A percentile compares a stretch with the other conserved stretches of the same genome.
Conservation (phyloP, 768 basidiomycete genomes). For the Chalciporus pseudorubinellus region DNA sequence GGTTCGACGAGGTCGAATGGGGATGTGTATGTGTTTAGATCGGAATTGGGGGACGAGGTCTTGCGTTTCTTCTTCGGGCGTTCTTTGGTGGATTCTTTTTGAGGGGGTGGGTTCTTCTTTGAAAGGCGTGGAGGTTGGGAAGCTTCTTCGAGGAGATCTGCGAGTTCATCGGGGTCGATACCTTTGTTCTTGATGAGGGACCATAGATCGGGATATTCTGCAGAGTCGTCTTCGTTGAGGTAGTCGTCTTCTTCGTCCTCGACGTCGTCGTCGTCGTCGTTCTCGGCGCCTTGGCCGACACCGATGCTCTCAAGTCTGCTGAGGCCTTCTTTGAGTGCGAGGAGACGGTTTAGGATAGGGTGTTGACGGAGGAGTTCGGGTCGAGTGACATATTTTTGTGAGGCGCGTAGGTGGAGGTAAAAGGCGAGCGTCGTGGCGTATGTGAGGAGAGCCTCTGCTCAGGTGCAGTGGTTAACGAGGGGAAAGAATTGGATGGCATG, state of each 20-base stretch:
- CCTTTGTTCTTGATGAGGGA: conserved; percentile 35
- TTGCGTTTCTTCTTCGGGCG: conserved; percentile 67
- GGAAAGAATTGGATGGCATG: not conserved
- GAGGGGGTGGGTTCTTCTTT: conserved; percentile 2
- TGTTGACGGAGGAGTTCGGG: conserved; percentile 64
- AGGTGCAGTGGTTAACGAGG: not conserved
- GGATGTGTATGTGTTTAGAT: conserved; percentile 29
- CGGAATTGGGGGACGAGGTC: conserved; percentile 15
- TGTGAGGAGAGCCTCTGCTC: conserved; percentile 80
- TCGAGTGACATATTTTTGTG: conserved; percentile 57
- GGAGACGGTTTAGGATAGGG: conserved; percentile 72
- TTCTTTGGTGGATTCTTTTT: conserved; percentile 10
- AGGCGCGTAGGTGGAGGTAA: conserved; percentile 83
- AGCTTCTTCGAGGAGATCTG: conserved; percentile 56
- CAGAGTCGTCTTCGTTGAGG: conserved; percentile 32
- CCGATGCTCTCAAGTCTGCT: conserved; percentile 83
- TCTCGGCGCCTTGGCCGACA: conserved; percentile 54
- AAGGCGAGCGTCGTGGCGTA: conserved; percentile 90
- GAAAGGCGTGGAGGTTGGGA: conserved; percentile 11
- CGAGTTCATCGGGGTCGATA: conserved; percentile 50
- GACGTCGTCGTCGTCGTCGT: conserved; percentile 44
- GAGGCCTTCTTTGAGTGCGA: conserved; percentile 81
- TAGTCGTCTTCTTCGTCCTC: conserved; percentile 30
- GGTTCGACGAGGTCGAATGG: conserved; percentile 83
- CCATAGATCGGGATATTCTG: conserved; percentile 38